Percentiles rank a stretch among this genome's conserved stretches.
phyloP scores from a whole-genome alignment of 495 filamentous ascomycete species.

The Lineolata rhizophorae region DNA sequence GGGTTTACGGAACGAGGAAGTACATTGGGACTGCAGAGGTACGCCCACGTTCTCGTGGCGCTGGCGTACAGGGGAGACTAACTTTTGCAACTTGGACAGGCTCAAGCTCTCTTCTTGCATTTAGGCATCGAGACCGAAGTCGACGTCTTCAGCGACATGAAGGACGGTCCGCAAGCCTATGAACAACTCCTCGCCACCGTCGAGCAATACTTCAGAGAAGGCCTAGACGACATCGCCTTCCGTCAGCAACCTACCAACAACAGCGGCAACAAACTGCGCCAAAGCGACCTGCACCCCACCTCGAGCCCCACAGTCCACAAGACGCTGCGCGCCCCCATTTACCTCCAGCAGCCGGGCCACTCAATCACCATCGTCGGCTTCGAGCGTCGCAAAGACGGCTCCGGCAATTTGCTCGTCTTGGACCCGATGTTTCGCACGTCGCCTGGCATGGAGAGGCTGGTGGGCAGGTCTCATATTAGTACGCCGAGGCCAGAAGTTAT shows the following conservation, averaged over 20 bases:
- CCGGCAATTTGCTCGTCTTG: conserved; percentile 58
- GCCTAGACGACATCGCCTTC: too few species aligned
- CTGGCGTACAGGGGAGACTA: not conserved
- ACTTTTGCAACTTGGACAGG: conserved; percentile 23
- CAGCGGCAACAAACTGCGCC: too few species aligned
- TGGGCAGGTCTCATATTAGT: conserved; percentile 18
- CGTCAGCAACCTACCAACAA: too few species aligned
- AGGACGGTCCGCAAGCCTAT: conserved; percentile 24
- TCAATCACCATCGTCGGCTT: conserved; percentile 84
- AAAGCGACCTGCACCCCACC: conserved; percentile 13
- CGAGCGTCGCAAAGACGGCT: conserved; percentile 42
- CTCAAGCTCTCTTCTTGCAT: conserved; percentile 54
- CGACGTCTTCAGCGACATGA: conserved; percentile 21
- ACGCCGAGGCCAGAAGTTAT: conserved; percentile 8
- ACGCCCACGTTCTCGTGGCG: too few species aligned
- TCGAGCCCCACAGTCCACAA: conserved; percentile 29
- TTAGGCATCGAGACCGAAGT: conserved; percentile 37
- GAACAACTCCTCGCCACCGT: conserved; percentile 40
- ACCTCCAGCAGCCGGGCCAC: conserved; percentile 81
- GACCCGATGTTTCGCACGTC: conserved; percentile 72
- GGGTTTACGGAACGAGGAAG: conserved; percentile 70
- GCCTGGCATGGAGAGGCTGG: conserved; percentile 31
- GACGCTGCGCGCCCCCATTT: conserved; percentile 62
- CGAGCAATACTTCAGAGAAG: conserved; percentile 60
- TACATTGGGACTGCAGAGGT: conserved; percentile 94